Percentiles rank a stretch among this genome's conserved stretches.
Evolutionary conservation across 345 rosid species (phyloP).

Genomic region (Aquilaria malaccensis): DNA sequence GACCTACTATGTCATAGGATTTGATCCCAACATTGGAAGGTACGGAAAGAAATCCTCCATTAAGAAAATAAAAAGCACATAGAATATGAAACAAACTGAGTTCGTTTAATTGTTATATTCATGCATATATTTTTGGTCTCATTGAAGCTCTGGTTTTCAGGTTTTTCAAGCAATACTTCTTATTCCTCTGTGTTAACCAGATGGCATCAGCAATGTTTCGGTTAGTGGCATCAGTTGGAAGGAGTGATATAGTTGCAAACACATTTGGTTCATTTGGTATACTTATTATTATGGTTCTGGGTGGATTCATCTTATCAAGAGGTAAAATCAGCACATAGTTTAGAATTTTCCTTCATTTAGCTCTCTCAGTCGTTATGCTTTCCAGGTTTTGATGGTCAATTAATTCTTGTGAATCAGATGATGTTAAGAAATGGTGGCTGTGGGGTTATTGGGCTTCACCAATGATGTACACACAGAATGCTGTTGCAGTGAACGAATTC

Average conservation of each 20-base stretch:
- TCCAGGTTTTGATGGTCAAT: conserved; percentile 12
- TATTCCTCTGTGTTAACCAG: conserved; percentile 38
- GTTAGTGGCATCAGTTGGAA: conserved; percentile 44
- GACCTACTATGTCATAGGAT: conserved; percentile 52
- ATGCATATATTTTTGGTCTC: conserved; percentile 5
- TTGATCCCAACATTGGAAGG: conserved; percentile 43
- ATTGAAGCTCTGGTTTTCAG: conserved; percentile 23
- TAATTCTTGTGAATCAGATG: conserved; percentile 21
- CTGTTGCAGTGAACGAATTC: conserved; percentile 54
- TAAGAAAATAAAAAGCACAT: too few species aligned
- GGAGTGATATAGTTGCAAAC: conserved; percentile 55
- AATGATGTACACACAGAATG: conserved; percentile 58
- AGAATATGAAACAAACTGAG: too few species aligned
- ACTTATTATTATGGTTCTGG: conserved; percentile 38
- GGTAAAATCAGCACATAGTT: conserved; percentile 17
- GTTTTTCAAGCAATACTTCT: conserved; percentile 45
- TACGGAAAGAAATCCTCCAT: conserved; percentile 5
- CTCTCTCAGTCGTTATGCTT: neutral
- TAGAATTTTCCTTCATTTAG: neutral
- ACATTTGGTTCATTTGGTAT: conserved; percentile 47
- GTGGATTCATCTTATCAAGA: conserved; percentile 55
- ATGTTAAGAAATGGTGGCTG: conserved; percentile 56
- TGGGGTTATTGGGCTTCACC: conserved; percentile 78
- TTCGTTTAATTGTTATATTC: neutral
- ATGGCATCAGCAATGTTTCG: conserved; percentile 60